A percentile compares a stretch with the other conserved stretches of the same genome.
Evolutionary conservation across 1,139 yeast species (phyloP).

Genomic region (Lodderomyces theae): DNA sequence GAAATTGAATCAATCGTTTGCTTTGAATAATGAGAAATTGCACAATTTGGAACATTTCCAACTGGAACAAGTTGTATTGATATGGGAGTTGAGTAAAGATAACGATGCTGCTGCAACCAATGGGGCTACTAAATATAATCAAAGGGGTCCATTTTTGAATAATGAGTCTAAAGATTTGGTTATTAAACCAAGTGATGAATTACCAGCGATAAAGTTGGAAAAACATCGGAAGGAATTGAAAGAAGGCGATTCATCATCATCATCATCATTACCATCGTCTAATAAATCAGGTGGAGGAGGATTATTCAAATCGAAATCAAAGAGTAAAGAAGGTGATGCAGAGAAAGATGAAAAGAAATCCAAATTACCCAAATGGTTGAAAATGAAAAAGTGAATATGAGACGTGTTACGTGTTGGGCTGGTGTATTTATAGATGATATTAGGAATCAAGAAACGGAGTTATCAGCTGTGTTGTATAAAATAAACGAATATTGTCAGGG

Average conservation of each 20-base stretch:
- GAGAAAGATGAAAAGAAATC: slow-evolving; percentile 4
- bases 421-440: too few relatives aligned
- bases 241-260: too few relatives aligned
- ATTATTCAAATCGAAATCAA: slow-evolving; percentile 23
- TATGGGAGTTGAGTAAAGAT: slow-evolving; percentile 30
- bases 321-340: slow-evolving; percentile 4
- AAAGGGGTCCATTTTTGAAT: slow-evolving; percentile 26
- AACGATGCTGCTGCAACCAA: slow-evolving; percentile 9
- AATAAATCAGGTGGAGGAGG: slow-evolving; percentile 3
- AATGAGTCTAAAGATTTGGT: slow-evolving; percentile 15
- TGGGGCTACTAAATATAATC: too few relatives aligned
- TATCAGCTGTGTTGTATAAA: too few relatives aligned
- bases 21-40: slow-evolving; percentile 29
- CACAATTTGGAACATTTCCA: slow-evolving; percentile 34
- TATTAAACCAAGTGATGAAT: slow-evolving; percentile 26
- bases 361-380: slow-evolving; percentile 16
- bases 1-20: slow-evolving; percentile 29
- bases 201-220: slow-evolving; percentile 43
- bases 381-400: slow-evolving; percentile 10
- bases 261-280: slow-evolving; percentile 17
- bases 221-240: slow-evolving; percentile 28
- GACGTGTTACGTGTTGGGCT: too few relatives aligned
- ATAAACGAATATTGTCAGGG: too few relatives aligned
- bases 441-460: too few relatives aligned
- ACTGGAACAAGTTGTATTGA: slow-evolving; percentile 30